Conservation (phyloP, 202 grass and related monocot genomes). For the Hordeum pubiflorum region DNA sequence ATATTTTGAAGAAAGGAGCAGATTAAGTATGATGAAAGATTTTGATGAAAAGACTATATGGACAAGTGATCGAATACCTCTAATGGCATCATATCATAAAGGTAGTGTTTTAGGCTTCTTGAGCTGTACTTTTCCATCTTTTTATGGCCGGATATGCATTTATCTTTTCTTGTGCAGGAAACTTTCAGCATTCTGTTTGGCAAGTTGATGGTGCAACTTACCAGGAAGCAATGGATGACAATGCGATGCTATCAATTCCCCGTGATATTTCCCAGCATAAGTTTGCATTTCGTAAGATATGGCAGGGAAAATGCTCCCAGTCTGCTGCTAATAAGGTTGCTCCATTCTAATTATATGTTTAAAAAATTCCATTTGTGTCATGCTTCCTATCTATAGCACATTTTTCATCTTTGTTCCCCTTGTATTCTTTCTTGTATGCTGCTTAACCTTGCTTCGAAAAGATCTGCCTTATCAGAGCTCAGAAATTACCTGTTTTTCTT, state of each 20-base stretch:
- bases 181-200: conserved; percentile 82
- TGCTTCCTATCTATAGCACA: conserved; percentile 6
- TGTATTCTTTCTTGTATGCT: conserved; percentile 10
- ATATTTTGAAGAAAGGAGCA: conserved; percentile 76
- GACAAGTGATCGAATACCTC: conserved; percentile 78
- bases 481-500: background rate
- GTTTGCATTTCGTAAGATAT: conserved; percentile 73
- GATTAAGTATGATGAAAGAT: conserved; percentile 75
- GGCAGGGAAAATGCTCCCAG: conserved; percentile 75
- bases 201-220: conserved; percentile 42
- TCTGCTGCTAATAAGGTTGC: conserved; percentile 84
- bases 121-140: conserved; percentile 20
- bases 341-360: conserved; percentile 13
- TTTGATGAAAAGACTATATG: conserved; percentile 90
- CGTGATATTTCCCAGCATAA: conserved; percentile 43
- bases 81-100: conserved; percentile 94
- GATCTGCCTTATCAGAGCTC: background rate
- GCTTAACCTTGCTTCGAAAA: conserved; percentile 15
- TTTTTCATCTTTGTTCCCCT: background rate
- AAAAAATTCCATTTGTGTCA: background rate
- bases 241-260: conserved; percentile 31
- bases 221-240: conserved; percentile 35
- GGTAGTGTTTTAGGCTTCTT: conserved; percentile 36
- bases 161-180: conserved; percentile 44
- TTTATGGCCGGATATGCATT: conserved; percentile 5